Conservation (phyloP, 805 yeast genomes). For the Metschnikowia anglica region DNA sequence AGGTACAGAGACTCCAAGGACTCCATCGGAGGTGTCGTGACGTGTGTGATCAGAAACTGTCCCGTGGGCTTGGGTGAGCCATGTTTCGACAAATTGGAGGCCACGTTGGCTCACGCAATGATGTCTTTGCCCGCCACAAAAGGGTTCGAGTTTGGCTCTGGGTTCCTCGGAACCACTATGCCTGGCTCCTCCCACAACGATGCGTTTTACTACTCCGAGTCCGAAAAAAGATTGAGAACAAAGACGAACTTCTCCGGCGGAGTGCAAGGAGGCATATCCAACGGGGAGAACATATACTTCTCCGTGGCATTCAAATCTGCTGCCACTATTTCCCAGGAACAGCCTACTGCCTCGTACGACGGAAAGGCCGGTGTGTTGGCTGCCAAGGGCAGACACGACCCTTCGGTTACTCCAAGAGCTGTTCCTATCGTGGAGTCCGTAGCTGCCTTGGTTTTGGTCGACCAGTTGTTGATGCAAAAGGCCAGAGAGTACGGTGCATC, state of each 20-base stretch:
- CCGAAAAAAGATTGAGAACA: conserved; percentile 70
- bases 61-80: conserved; percentile 99
- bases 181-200: conserved; percentile 96
- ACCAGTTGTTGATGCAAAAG: conserved; percentile 80
- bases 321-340: conserved; percentile 94
- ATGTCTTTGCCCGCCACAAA: conserved; percentile 95
- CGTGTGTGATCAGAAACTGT: conserved; percentile 91
- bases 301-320: conserved; percentile 97
- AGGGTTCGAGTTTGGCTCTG: conserved; percentile 97
- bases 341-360: conserved; percentile 81
- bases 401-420: conserved; percentile 97
- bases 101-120: conserved; percentile 96
- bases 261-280: conserved; percentile 95
- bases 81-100: conserved; percentile 94
- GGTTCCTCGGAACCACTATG: conserved; percentile 83
- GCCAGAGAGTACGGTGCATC: conserved; percentile 54
- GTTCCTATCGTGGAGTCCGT: conserved; percentile 98
- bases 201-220: conserved; percentile 65
- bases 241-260: conserved; percentile 94
- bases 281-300: conserved; percentile 94
- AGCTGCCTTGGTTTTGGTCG: conserved; percentile 94
- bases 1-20: conserved; percentile 81
- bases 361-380: conserved; percentile 87
- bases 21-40: conserved; percentile 96
- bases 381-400: conserved; percentile 98